Percentiles rank a stretch among this genome's conserved stretches.
Conservation (phyloP, 202 grass and related monocot species). For the Schoenoplectus tabernaemontani region DNA sequence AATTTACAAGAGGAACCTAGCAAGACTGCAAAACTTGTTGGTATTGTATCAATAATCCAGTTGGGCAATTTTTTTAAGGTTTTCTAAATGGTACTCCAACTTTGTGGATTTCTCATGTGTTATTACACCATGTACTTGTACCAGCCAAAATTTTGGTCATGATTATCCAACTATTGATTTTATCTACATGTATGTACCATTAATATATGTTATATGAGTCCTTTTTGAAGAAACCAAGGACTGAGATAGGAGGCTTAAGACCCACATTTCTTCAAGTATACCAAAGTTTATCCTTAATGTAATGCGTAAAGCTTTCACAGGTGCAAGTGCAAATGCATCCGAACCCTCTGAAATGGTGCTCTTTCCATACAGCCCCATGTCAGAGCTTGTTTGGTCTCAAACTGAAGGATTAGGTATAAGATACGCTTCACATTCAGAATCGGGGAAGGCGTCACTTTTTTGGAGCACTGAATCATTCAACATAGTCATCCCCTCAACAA, state of each 20-base stretch:
- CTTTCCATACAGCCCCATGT: constrained; percentile 42
- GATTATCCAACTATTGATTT: background rate
- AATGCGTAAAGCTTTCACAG: constrained; percentile 20
- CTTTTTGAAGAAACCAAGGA: constrained; percentile 17
- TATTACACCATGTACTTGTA: background rate
- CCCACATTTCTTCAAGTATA: constrained; percentile 7
- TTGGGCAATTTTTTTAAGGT: background rate
- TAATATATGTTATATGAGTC: background rate
- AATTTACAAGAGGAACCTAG: constrained; percentile 1
- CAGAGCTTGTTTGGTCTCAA: constrained; percentile 83
- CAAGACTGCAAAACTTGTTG: constrained; percentile 25
- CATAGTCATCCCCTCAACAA: constrained; percentile 52
- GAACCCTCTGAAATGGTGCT: constrained; percentile 33
- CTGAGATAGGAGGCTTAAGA: constrained; percentile 11
- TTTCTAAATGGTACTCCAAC: background rate
- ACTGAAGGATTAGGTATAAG: constrained; percentile 70
- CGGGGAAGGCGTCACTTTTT: constrained; percentile 49
- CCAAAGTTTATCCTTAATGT: constrained; percentile 1
- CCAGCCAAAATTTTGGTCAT: background rate
- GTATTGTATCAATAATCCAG: constrained; percentile 11
- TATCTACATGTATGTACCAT: background rate
- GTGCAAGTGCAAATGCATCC: constrained; percentile 99
- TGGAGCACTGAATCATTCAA: constrained; percentile 72
- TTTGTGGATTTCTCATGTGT: background rate
- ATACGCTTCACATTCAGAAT: constrained; percentile 45